phyloP scores from a whole-genome alignment of 2,329 filamentous ascomycete genomes.

The Fusarium cicatricum region DNA sequence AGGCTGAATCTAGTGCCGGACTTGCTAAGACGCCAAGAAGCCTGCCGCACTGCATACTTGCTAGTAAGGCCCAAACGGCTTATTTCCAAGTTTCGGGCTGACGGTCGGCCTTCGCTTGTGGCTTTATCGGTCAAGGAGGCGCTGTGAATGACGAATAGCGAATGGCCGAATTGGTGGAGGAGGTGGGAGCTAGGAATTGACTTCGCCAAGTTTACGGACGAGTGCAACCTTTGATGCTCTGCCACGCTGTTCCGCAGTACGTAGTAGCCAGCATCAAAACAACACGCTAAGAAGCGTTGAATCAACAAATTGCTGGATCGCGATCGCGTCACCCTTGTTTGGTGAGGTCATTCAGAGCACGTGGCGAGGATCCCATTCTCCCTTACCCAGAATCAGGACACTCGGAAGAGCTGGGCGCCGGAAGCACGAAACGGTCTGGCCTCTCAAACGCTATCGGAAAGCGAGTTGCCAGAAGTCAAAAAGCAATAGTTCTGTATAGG shows the following conservation, averaged over 20 bases:
- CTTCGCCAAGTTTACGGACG: constrained; percentile 22
- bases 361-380: constrained; percentile 22
- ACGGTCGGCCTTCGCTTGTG: no score
- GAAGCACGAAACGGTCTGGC: not conserved
- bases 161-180: not conserved
- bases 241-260: constrained; percentile 18
- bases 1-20: constrained; percentile 26
- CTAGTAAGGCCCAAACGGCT: constrained; percentile 11
- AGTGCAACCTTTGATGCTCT: constrained; percentile 19
- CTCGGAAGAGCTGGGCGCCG: constrained; percentile 4
- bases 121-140: not conserved
- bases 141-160: not conserved
- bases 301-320: constrained; percentile 13
- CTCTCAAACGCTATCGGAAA: not conserved
- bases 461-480: constrained; percentile 1
- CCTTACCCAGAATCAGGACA: constrained; percentile 1
- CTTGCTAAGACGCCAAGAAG: constrained; percentile 17
- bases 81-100: not conserved
- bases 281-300: constrained; percentile 11
- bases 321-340: constrained; percentile 20
- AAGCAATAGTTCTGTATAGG: constrained; percentile 5
- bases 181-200: constrained; percentile 14
- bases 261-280: constrained; percentile 13
- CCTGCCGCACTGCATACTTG: constrained; percentile 14
- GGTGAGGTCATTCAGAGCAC: constrained; percentile 12